Evolutionary conservation across 306 rosid genomes (phyloP).

Genomic region (Sindora glabra): DNA sequence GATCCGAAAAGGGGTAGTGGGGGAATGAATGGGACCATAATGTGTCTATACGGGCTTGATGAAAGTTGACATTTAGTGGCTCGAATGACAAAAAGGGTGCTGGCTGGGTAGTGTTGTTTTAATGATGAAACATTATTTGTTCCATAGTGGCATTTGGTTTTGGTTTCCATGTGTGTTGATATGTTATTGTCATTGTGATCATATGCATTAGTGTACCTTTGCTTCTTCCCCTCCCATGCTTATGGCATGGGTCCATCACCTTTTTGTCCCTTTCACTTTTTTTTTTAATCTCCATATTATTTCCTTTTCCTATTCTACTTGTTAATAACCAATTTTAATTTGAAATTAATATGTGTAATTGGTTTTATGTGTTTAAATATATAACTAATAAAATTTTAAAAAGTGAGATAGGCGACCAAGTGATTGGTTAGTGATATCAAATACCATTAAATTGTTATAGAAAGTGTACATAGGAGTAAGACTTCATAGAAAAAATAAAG

Average conservation of each 20-base stretch:
- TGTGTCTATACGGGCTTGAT: slow-evolving; percentile 21
- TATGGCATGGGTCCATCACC: slow-evolving; percentile 31
- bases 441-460: too few species aligned
- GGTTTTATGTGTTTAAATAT: too few species aligned
- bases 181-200: slow-evolving; percentile 37
- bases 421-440: too few species aligned
- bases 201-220: slow-evolving; percentile 20
- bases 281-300: too few species aligned
- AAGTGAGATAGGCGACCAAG: too few species aligned
- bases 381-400: too few species aligned
- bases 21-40: slow-evolving; percentile 14
- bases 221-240: slow-evolving; percentile 24
- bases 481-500: too few species aligned
- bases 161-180: slow-evolving; percentile 68
- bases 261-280: slow-evolving; percentile 39
- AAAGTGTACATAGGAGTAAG: too few species aligned
- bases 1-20: slow-evolving; percentile 20
- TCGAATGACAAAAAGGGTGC: slow-evolving; percentile 45
- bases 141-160: slow-evolving; percentile 46
- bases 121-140: slow-evolving; percentile 52
- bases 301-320: too few species aligned
- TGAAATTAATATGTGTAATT: too few species aligned
- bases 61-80: slow-evolving; percentile 54
- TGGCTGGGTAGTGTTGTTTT: slow-evolving; percentile 31
- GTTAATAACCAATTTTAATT: too few species aligned